These are phyloP conservation scores for Fusarium euwallaceae DNA, from an alignment of 2,329 filamentous ascomycete genomes.

Conservation along the genomic window DNA sequence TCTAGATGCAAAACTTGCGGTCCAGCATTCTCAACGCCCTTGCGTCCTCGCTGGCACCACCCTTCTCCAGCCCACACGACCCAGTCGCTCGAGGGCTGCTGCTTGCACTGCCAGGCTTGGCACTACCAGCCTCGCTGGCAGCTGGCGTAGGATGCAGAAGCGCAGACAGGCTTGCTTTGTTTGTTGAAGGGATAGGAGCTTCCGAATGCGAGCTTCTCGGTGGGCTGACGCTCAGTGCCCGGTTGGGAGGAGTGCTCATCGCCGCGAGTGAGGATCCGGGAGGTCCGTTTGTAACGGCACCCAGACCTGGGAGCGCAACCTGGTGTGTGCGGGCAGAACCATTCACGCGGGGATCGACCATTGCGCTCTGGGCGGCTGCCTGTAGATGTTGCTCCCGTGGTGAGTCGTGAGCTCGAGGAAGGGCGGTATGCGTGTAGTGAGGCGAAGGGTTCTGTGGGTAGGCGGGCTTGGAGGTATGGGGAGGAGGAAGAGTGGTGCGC, in stretches of 20 bases:
- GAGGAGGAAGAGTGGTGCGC: slow-evolving; percentile 54
- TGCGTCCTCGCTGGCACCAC: slow-evolving; percentile 72
- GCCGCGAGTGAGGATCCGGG: slow-evolving; percentile 45
- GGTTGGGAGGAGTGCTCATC: slow-evolving; percentile 58
- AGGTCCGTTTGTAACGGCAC: slow-evolving; percentile 49
- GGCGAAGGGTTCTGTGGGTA: slow-evolving; percentile 50
- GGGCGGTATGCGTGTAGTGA: slow-evolving; percentile 50
- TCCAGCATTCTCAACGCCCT: slow-evolving; percentile 76
- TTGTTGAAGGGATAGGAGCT: slow-evolving; percentile 35
- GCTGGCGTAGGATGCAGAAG: slow-evolving; percentile 65
- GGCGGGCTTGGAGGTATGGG: slow-evolving; percentile 50
- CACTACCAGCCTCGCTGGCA: slow-evolving; percentile 61
- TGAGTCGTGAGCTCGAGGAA: slow-evolving; percentile 55
- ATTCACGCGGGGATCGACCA: slow-evolving; percentile 55
- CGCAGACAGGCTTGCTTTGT: slow-evolving; percentile 63
- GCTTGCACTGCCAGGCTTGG: slow-evolving; percentile 58
- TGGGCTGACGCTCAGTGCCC: slow-evolving; percentile 64
- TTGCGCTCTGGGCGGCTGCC: slow-evolving; percentile 57
- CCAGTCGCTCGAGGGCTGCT: slow-evolving; percentile 54
- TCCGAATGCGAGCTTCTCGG: slow-evolving; percentile 57
- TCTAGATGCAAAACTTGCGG: slow-evolving; percentile 62
- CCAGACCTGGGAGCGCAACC: slow-evolving; percentile 60
- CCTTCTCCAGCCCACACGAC: slow-evolving; percentile 48
- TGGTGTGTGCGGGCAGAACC: slow-evolving; percentile 55
- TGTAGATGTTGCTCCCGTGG: slow-evolving; percentile 61